phyloP scores from a whole-genome alignment of 495 filamentous ascomycete genomes.

The Xylaria intraflava region DNA sequence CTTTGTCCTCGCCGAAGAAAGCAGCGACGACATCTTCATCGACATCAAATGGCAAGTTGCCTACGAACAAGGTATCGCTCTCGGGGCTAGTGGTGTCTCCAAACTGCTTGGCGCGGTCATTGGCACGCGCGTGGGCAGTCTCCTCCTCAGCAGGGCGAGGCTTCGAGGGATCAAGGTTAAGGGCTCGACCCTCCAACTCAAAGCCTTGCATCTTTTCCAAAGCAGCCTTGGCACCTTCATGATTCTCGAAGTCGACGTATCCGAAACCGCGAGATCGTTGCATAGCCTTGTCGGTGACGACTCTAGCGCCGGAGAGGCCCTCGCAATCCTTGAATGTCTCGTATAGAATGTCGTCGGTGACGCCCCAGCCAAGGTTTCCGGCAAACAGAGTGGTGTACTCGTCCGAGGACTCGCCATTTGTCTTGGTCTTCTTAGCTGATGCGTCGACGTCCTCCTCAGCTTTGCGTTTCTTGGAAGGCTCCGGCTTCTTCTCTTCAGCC shows the following conservation, averaged over 20 bases:
- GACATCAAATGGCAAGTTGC: constrained; percentile 83
- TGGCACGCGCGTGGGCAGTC: constrained; percentile 49
- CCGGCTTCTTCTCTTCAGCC: constrained; percentile 49
- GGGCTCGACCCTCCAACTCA: constrained; percentile 73
- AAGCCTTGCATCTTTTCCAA: constrained; percentile 71
- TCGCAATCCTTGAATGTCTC: constrained; percentile 82
- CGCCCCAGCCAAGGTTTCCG: constrained; percentile 89
- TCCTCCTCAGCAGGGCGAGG: constrained; percentile 53
- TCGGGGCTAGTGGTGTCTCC: constrained; percentile 71
- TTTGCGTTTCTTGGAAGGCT: constrained; percentile 83
- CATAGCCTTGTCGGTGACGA: constrained; percentile 76
- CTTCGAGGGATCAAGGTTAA: constrained; percentile 86
- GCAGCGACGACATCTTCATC: constrained; percentile 68
- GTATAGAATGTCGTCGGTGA: constrained; percentile 86
- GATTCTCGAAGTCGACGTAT: constrained; percentile 81
- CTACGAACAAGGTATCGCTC: constrained; percentile 86
- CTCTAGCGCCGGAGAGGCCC: constrained; percentile 63
- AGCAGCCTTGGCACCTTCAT: constrained; percentile 67
- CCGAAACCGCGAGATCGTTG: constrained; percentile 93
- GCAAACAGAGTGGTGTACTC: constrained; percentile 71
- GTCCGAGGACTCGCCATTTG: constrained; percentile 42
- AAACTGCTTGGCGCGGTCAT: constrained; percentile 64
- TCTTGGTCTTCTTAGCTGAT: constrained; percentile 79
- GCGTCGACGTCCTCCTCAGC: constrained; percentile 58
- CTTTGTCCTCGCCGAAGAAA: constrained; percentile 65